phyloP scores from a whole-genome alignment of 2,329 filamentous ascomycete species.

The Hymenoscyphus fructigenus region DNA sequence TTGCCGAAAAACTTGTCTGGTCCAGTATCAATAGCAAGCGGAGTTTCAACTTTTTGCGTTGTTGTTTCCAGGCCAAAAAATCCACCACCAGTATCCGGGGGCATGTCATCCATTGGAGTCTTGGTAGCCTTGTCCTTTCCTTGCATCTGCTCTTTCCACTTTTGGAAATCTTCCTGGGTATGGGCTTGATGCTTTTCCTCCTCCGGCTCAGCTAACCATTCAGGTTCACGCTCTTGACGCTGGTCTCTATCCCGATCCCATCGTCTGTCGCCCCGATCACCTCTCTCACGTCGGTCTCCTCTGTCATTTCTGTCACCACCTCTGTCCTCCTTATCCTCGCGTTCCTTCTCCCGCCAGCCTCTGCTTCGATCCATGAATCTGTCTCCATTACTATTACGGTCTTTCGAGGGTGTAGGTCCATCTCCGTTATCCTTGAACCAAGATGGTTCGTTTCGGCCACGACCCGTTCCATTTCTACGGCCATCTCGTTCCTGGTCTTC shows the following conservation, averaged over 20 bases:
- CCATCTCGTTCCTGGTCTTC: conserved; percentile 51
- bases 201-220: conserved; percentile 80
- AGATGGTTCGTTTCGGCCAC: conserved; percentile 67
- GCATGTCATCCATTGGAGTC: conserved; percentile 39
- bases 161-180: conserved; percentile 89
- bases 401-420: conserved; percentile 29
- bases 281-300: conserved; percentile 26
- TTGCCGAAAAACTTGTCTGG: conserved; percentile 77
- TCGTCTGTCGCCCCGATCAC: conserved; percentile 27
- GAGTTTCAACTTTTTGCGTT: conserved; percentile 52
- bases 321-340: conserved; percentile 28
- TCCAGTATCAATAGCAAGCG: conserved; percentile 58
- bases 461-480: conserved; percentile 63
- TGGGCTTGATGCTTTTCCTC: conserved; percentile 69
- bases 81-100: conserved; percentile 38
- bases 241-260: conserved; percentile 58
- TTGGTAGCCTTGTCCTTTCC: conserved; percentile 32
- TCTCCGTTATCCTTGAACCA: conserved; percentile 62
- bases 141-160: conserved; percentile 85
- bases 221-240: conserved; percentile 75
- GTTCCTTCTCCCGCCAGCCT: conserved; percentile 42
- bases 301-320: conserved; percentile 36
- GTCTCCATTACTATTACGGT: conserved; percentile 37
- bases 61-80: conserved; percentile 46
- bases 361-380: conserved; percentile 35